Evolutionary conservation across 768 basidiomycete species (phyloP).

Genomic region (Chalciporus sphaerocephalus): DNA sequence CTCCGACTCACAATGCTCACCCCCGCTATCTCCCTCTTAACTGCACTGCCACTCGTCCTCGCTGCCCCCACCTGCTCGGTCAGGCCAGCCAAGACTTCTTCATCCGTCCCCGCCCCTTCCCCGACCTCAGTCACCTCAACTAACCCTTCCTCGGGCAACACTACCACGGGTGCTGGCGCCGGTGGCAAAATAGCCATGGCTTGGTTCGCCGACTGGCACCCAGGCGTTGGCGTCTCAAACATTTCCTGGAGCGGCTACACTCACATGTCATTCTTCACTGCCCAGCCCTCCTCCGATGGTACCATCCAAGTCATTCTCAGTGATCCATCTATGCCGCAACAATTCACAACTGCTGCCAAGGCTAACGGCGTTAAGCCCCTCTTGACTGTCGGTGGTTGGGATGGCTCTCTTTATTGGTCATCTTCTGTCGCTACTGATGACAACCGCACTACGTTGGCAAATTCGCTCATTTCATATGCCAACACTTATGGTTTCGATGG

Average conservation of each 20-base stretch:
- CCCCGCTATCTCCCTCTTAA: conserved; percentile 19
- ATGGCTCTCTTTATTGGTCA: conserved; percentile 60
- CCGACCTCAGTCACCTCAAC: conserved; percentile 4
- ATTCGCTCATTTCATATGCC: conserved; percentile 48
- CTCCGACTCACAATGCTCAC: conserved; percentile 14
- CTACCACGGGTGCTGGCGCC: conserved; percentile 21
- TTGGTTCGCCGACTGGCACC: conserved; percentile 73
- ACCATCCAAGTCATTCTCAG: conserved; percentile 10
- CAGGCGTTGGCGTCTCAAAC: conserved; percentile 41
- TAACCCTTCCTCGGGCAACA: conserved; percentile 10
- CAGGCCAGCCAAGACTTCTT: background rate
- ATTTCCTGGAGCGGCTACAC: conserved; percentile 69
- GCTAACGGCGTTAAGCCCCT: conserved; percentile 47
- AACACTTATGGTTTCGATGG: conserved; percentile 51
- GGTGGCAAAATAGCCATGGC: conserved; percentile 43
- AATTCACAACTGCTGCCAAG: conserved; percentile 24
- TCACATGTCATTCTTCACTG: conserved; percentile 62
- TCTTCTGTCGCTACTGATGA: conserved; percentile 47
- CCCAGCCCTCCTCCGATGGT: conserved; percentile 18
- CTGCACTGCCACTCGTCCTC: conserved; percentile 22
- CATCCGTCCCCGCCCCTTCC: conserved; percentile 1
- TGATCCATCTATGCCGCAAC: conserved; percentile 5
- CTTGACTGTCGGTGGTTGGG: conserved; percentile 66
- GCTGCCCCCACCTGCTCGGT: conserved; percentile 29
- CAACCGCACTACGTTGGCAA: conserved; percentile 57